A percentile compares a stretch with the other conserved stretches of the same genome.
These are phyloP conservation scores for Cyberlindnera petersonii DNA, from an alignment of 805 yeast species.

Conservation along the genomic window DNA sequence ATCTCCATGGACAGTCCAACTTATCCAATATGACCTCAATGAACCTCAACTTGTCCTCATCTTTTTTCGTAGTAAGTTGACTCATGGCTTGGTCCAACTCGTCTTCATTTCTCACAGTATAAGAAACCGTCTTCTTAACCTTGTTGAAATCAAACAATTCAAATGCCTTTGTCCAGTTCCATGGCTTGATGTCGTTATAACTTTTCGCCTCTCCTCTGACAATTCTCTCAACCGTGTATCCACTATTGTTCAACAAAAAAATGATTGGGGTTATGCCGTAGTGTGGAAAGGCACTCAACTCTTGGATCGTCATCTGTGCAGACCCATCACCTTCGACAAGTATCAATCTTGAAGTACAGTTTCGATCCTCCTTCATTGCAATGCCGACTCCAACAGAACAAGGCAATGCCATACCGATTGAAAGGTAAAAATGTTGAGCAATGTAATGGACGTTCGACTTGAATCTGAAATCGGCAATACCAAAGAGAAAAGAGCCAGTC, in stretches of 20 bases:
- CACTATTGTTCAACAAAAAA: constrained; percentile 75
- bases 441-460: constrained; percentile 49
- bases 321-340: constrained; percentile 90
- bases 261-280: constrained; percentile 61
- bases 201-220: constrained; percentile 72
- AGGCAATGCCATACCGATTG: constrained; percentile 88
- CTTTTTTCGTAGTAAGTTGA: constrained; percentile 32
- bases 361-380: constrained; percentile 60
- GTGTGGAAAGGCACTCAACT: constrained; percentile 61
- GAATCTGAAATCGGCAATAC: constrained; percentile 60
- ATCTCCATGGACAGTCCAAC: constrained; percentile 64
- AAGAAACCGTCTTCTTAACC: constrained; percentile 24
- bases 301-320: constrained; percentile 93
- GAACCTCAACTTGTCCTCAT: constrained; percentile 38
- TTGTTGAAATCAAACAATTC: constrained; percentile 44
- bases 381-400: constrained; percentile 79
- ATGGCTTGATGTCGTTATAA: constrained; percentile 81
- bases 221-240: constrained; percentile 86
- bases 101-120: constrained; percentile 36
- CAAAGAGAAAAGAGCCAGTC: constrained; percentile 82
- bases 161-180: constrained; percentile 77
- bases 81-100: constrained; percentile 30
- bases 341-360: constrained; percentile 51
- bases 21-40: constrained; percentile 57
- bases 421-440: constrained; percentile 73